Evolutionary conservation across 73 alveolate genomes (phyloP).

Genomic region (Diophrys sp.): DNA sequence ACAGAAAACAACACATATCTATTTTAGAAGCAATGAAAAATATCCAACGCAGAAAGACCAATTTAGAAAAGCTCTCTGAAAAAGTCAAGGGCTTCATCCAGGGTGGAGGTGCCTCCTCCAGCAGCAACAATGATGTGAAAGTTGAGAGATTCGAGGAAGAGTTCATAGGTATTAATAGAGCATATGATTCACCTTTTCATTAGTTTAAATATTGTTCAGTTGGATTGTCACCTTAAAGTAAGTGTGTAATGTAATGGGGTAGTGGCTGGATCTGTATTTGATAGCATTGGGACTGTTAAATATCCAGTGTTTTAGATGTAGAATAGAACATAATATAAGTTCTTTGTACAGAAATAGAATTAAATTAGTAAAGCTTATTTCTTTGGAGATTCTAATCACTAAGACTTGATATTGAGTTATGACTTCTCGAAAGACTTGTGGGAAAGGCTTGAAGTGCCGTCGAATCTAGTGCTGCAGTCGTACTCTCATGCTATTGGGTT

Average conservation of each 20-base stretch:
- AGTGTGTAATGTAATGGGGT: constrained; percentile 1
- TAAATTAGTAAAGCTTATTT: constrained; percentile 22
- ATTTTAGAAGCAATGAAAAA: constrained; percentile 59
- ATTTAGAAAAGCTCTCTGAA: constrained; percentile 40
- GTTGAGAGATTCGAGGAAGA: constrained; percentile 68
- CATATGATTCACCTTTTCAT: constrained; percentile 58
- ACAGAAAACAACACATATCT: constrained; percentile 45
- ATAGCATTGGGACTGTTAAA: constrained; percentile 48
- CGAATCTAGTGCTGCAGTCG: constrained; percentile 45
- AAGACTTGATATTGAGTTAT: constrained; percentile 47
- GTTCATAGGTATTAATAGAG: constrained; percentile 39
- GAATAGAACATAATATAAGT: constrained; percentile 55
- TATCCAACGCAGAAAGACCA: constrained; percentile 41
- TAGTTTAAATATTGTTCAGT: constrained; percentile 58
- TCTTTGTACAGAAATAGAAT: constrained; percentile 33
- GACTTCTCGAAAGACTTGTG: constrained; percentile 51
- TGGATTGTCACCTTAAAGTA: constrained; percentile 48
- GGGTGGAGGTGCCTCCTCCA: background rate
- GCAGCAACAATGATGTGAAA: constrained; percentile 24
- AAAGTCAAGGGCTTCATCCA: constrained; percentile 31
- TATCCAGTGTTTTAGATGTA: constrained; percentile 53
- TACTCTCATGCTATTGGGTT: constrained; percentile 67
- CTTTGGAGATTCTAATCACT: constrained; percentile 70
- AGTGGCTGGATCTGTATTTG: constrained; percentile 57
- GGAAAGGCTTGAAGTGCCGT: constrained; percentile 58